Evolutionary conservation across 2,329 filamentous ascomycete genomes (phyloP), one percentile per base, ranked within the genome.

Genomic region (Aspergillus quadrilineatus): DNA sequence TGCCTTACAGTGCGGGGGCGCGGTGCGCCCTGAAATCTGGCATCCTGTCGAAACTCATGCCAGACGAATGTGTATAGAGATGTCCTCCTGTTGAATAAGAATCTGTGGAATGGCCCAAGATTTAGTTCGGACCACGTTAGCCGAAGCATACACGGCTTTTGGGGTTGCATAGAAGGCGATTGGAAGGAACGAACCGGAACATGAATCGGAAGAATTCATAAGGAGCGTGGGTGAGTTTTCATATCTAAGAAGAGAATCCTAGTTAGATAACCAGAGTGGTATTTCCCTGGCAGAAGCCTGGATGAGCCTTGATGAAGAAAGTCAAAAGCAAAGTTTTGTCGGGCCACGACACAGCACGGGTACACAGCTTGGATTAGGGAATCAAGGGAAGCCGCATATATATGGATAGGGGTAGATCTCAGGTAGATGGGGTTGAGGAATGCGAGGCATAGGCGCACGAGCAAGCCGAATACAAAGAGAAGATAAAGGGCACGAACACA

Each of bases 211-310:
- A 22, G 22, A 22, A 62, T 73, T 77, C 70, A 78, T 73, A 58
- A 82, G 78, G 64, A 82, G 77, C 63, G 78, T 76, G 67, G 77
- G 71, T 58, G 74, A 75, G 60, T 77, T 65, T 60, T 79, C 76
- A 69, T 81, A 84, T 69, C 81, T 84, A 72, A 61, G 69, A 66
- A 64, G 62, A 65, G 55, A 55, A 56, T 53, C 37, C 47, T 41
- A 41, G 60, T 64, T 50, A 65, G 61, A 50, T 41, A 51, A 55
- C 46, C 41, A 46, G 34, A 7, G 8, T 28, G 17, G 28, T 41
- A 39, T 50, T 32, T 22, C 22, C 22, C 22, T 22, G 32, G n/a
- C 46, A 37, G 43, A 46, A 41, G 34, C 37, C 32, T 29, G n/a
- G 39, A 48, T 47, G 39, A 28, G 43, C 6, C 22, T 34, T 44